Percentiles rank a stretch among this genome's conserved stretches.
These are phyloP conservation scores for Boechera retrofracta DNA, from an alignment of 345 rosid genomes.

Conservation along the genomic window DNA sequence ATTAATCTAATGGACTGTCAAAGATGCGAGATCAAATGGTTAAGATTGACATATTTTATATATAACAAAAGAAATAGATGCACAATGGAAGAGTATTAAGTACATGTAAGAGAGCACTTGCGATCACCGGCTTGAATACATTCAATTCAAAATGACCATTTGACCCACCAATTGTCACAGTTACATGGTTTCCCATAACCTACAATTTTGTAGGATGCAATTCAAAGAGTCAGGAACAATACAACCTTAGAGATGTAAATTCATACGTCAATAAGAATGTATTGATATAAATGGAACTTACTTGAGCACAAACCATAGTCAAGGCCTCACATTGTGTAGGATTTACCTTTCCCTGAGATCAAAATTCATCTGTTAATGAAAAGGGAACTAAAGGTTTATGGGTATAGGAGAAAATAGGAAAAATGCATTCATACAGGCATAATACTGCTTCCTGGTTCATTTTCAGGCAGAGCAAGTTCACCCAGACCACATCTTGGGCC, in stretches of 20 bases:
- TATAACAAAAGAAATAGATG: background rate
- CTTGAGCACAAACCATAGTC: conserved; percentile 98
- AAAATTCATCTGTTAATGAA: too few species aligned
- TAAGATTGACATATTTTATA: background rate
- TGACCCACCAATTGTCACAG: conserved; percentile 85
- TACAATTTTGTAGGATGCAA: conserved; percentile 39
- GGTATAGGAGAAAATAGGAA: background rate
- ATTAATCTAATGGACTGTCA: conserved; percentile 74
- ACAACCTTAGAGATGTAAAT: background rate
- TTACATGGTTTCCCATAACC: conserved; percentile 96
- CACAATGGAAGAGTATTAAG: conserved; percentile 9
- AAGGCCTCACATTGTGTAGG: conserved; percentile 98
- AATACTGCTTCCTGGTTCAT: conserved; percentile 98
- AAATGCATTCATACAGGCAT: conserved; percentile 73
- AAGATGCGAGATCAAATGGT: conserved; percentile 18
- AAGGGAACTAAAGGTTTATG: too few species aligned
- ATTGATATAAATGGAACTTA: conserved; percentile 38
- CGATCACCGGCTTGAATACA: conserved; percentile 98
- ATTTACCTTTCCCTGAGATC: conserved; percentile 79
- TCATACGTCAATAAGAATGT: conserved; percentile 23
- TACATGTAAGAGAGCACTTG: conserved; percentile 84
- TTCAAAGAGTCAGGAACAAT: background rate
- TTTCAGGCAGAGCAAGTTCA: conserved; percentile 96
- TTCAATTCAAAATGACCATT: conserved; percentile 95
- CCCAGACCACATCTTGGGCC: conserved; percentile 99